Percentiles rank a stretch among this genome's conserved stretches.
Evolutionary conservation across 352 stramenopile genomes (phyloP).

Genomic region (Pythium aphanidermatum): DNA sequence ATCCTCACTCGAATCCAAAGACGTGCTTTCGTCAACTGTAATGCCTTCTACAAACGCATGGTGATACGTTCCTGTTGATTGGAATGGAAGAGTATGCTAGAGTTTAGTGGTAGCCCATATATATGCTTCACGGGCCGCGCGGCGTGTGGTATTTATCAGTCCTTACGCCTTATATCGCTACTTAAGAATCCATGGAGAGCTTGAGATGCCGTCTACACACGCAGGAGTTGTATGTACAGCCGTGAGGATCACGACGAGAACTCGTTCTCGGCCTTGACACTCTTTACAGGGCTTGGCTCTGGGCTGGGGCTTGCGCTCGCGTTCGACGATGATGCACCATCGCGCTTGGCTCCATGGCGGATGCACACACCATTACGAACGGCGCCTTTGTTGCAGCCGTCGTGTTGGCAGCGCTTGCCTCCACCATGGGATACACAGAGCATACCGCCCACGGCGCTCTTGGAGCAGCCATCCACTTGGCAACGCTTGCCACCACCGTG

Average conservation of each 20-base stretch:
- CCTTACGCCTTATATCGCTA: too few species aligned
- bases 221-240: too few species aligned
- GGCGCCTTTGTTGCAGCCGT: conserved; percentile 79
- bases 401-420: conserved; percentile 61
- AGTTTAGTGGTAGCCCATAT: too few species aligned
- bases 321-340: conserved; percentile 24
- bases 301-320: conserved; percentile 14
- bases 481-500: conserved; percentile 79
- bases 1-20: too few species aligned
- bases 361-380: conserved; percentile 86
- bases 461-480: conserved; percentile 55
- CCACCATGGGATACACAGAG: conserved; percentile 70
- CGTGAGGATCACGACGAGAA: not conserved
- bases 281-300: conserved; percentile 15
- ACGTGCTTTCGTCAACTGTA: too few species aligned
- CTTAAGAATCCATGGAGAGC: conserved; percentile 1
- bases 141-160: too few species aligned
- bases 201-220: too few species aligned
- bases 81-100: too few species aligned
- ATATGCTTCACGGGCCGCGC: too few species aligned
- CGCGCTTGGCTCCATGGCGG: conserved; percentile 70
- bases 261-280: conserved; percentile 15
- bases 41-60: too few species aligned
- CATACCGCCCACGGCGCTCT: conserved; percentile 56
- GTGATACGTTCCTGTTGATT: too few species aligned